These are phyloP conservation scores for Penicillium italicum DNA, from an alignment of 2,329 filamentous ascomycete species.

Conservation along the genomic window DNA sequence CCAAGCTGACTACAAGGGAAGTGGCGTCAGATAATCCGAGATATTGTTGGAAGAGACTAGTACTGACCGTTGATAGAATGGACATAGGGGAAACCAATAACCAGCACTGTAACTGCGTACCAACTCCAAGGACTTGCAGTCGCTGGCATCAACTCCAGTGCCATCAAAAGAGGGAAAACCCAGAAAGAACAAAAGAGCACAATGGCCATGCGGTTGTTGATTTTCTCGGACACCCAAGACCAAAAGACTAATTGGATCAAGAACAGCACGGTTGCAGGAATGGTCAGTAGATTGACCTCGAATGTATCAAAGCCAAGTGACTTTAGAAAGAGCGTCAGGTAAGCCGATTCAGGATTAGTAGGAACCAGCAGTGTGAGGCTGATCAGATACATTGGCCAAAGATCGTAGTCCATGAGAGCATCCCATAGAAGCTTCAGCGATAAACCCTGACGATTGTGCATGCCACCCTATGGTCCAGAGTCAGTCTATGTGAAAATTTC, in stretches of 20 bases:
- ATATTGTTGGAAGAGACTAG: background rate
- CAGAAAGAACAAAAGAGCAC: conserved; percentile 51
- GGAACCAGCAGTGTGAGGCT: conserved; percentile 23
- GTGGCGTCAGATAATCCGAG: background rate
- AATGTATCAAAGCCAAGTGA: conserved; percentile 38
- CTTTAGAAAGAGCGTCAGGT: conserved; percentile 46
- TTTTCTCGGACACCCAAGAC: conserved; percentile 50
- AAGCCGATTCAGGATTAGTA: conserved; percentile 38
- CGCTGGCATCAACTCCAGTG: conserved; percentile 45
- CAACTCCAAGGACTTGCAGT: conserved; percentile 49
- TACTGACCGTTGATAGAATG: conserved; percentile 46
- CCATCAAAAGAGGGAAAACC: conserved; percentile 50
- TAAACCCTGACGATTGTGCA: conserved; percentile 33
- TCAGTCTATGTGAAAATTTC: background rate
- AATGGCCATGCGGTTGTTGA: conserved; percentile 52
- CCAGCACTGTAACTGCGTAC: conserved; percentile 39
- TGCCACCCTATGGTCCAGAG: conserved; percentile 13
- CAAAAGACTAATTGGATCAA: conserved; percentile 52
- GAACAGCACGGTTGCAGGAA: conserved; percentile 52
- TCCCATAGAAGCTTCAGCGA: conserved; percentile 27
- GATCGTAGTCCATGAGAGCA: conserved; percentile 30
- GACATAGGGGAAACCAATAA: conserved; percentile 52
- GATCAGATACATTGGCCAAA: conserved; percentile 35
- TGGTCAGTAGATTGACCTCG: conserved; percentile 49
- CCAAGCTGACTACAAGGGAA: conserved; percentile 8